A percentile compares a stretch with the other conserved stretches of the same genome.
Conservation (phyloP, 2,329 filamentous ascomycete species). For the Aspergillus aculeatinus region DNA sequence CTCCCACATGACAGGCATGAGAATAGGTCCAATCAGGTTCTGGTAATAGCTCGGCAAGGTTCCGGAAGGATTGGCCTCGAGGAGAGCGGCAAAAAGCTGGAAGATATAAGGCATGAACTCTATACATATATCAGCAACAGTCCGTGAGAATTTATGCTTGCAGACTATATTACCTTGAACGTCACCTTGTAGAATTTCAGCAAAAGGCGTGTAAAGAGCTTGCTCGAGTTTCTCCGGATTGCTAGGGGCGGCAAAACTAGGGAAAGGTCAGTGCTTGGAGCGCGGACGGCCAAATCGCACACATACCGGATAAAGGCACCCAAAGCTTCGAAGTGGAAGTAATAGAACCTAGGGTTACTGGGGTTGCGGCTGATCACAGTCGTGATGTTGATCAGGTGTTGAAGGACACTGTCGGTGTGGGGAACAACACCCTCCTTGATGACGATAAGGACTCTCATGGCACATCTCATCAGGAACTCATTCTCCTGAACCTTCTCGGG, state of each 20-base stretch:
- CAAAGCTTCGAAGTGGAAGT: constrained; percentile 94
- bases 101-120: constrained; percentile 97
- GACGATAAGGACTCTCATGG: constrained; percentile 95
- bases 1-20: constrained; percentile 85
- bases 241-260: constrained; percentile 63
- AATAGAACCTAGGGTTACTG: constrained; percentile 96
- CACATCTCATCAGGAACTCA: constrained; percentile 96
- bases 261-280: constrained; percentile 13
- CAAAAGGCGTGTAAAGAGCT: constrained; percentile 79
- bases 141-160: background rate
- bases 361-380: constrained; percentile 91
- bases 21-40: constrained; percentile 71
- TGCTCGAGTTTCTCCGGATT: constrained; percentile 74
- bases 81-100: constrained; percentile 85
- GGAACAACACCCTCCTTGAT: constrained; percentile 77
- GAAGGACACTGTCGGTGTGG: constrained; percentile 74
- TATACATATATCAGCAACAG: constrained; percentile 39
- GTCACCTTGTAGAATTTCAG: constrained; percentile 74
- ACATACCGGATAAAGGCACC: constrained; percentile 76
- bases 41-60: constrained; percentile 79
- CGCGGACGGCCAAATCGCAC: background rate
- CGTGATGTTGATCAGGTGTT: constrained; percentile 84
- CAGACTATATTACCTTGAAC: constrained; percentile 64
- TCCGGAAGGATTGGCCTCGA: constrained; percentile 81
- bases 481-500: constrained; percentile 97